Evolutionary conservation across 1,284 basidiomycete genomes (phyloP).

Genomic region (Ceratobasidium theobromae): DNA sequence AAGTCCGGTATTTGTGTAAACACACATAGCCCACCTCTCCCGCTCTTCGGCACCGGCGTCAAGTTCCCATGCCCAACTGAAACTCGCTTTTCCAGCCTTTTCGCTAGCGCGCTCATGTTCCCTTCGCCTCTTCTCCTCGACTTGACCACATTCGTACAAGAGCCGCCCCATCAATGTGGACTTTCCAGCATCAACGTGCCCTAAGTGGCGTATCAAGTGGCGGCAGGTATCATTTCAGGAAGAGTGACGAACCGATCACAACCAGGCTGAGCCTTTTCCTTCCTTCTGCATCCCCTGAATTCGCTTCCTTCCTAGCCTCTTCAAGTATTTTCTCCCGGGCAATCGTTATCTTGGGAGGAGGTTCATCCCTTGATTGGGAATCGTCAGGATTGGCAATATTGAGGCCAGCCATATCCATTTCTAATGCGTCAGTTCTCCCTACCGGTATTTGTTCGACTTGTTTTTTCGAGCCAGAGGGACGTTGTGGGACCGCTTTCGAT

Average conservation of each 20-base stretch:
- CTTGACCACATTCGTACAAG: conserved; percentile 85
- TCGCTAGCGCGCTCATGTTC: conserved; percentile 90
- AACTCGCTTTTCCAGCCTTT: conserved; percentile 90
- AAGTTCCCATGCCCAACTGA: conserved; percentile 97
- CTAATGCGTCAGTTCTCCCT: conserved; percentile 41
- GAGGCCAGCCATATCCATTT: conserved; percentile 72
- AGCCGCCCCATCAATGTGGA: conserved; percentile 96
- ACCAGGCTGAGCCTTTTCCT: conserved; percentile 84
- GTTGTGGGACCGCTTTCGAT: neutral
- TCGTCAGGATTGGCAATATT: conserved; percentile 59
- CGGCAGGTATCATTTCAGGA: neutral
- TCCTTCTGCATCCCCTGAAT: conserved; percentile 54
- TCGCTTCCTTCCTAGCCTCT: conserved; percentile 65
- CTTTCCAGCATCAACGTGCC: conserved; percentile 98
- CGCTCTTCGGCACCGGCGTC: conserved; percentile 93
- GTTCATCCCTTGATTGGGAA: conserved; percentile 52
- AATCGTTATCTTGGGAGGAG: conserved; percentile 64
- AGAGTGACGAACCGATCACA: conserved; percentile 76
- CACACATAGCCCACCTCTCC: conserved; percentile 67
- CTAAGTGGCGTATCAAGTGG: conserved; percentile 47
- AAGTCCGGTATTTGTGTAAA: neutral
- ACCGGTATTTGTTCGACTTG: conserved; percentile 35
- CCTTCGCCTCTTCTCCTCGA: conserved; percentile 82
- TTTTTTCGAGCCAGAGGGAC: conserved; percentile 27
- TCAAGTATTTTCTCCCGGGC: conserved; percentile 84